Evolutionary conservation across 345 rosid genomes (phyloP), one percentile per base, ranked within the genome.

Genomic region (Gossypium mustelinum): DNA sequence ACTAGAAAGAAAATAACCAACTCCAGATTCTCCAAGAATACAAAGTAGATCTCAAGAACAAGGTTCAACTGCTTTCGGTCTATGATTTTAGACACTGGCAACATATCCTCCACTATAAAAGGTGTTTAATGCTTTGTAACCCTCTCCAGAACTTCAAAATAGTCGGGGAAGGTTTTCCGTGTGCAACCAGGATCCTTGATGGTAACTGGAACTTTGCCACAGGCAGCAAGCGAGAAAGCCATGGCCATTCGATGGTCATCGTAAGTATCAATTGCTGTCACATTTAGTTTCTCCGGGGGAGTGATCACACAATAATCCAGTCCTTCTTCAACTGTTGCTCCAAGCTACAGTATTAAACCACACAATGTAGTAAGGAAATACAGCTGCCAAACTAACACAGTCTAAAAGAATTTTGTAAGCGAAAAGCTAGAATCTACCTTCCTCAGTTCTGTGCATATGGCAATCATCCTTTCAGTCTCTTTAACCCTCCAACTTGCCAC

Each of bases 401-500:
- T 17, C 56, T 39, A 48, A 2, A 56, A 29, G 20, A 22, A 16
- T 18, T 66, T 1, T 66, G 5, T 2, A 34, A 18, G 70, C 51
- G 13, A 8, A 9, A 75, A 12, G 67, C 18, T n/a, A 14, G 52
- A 61, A 66, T 9, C 77, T 66, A 90, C 99, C 95, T 93, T 93
- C 79, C 94, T 73, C 45, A 96, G 92, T 72, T 96, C 99, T 4
- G 98, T 96, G 90, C 97, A 96, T 75, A 96, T 82, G 4, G 99
- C 98, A 74, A 96, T 85, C 99, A 96, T 96, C 47, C 98, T 80
- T 79, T 96, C 98, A 0, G 97, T 96, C 82, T 96, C 99, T 82
- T 96, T 96, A 78, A 93, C 99, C 79, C 99, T 89, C 99, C 99
- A 93, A 81, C 99, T 96, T 58, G 98, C 98, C 85, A 96, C 98